phyloP scores from a whole-genome alignment of 441 rosid genomes.

The Manihot esculenta region DNA sequence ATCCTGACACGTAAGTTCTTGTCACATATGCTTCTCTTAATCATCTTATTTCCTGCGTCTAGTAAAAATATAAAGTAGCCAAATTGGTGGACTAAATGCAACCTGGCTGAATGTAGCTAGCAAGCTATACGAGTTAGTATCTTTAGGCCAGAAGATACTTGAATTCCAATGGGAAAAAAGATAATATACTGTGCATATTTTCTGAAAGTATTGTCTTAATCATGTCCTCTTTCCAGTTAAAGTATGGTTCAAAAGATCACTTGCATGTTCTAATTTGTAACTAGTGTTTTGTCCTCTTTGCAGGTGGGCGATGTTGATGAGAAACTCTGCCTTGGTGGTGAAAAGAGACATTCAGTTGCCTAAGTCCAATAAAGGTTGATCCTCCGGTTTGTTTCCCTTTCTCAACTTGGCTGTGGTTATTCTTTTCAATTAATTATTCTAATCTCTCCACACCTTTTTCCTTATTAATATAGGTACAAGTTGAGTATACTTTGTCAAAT shows the following conservation, averaged over 20 bases:
- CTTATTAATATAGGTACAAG: slow-evolving; percentile 17
- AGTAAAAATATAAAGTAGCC: neutral
- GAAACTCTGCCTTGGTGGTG: slow-evolving; percentile 22
- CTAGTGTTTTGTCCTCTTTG: slow-evolving; percentile 26
- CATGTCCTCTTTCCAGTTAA: slow-evolving; percentile 23
- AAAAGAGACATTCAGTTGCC: slow-evolving; percentile 30
- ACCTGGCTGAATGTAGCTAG: slow-evolving; percentile 11
- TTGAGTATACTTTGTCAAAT: neutral
- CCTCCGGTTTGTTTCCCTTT: slow-evolving; percentile 24
- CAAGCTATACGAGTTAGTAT: slow-evolving; percentile 8
- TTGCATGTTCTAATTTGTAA: slow-evolving; percentile 26
- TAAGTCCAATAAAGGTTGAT: slow-evolving; percentile 33
- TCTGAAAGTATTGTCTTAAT: slow-evolving; percentile 25
- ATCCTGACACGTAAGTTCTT: slow-evolving; percentile 25
- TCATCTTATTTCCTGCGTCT: neutral
- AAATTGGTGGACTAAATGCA: neutral
- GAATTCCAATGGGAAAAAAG: slow-evolving; percentile 17
- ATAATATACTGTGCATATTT: slow-evolving; percentile 6
- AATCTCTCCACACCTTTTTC: slow-evolving; percentile 13
- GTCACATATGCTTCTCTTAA: neutral
- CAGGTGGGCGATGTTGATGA: slow-evolving; percentile 32
- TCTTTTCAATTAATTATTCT: slow-evolving; percentile 22
- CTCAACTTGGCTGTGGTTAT: slow-evolving; percentile 7
- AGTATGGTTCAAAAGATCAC: slow-evolving; percentile 21
- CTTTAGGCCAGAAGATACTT: slow-evolving; percentile 10